A percentile compares a stretch with the other conserved stretches of the same genome.
Evolutionary conservation across 208 protist genomes (phyloP).

Genomic region (Trypanosoma platydactyli): DNA sequence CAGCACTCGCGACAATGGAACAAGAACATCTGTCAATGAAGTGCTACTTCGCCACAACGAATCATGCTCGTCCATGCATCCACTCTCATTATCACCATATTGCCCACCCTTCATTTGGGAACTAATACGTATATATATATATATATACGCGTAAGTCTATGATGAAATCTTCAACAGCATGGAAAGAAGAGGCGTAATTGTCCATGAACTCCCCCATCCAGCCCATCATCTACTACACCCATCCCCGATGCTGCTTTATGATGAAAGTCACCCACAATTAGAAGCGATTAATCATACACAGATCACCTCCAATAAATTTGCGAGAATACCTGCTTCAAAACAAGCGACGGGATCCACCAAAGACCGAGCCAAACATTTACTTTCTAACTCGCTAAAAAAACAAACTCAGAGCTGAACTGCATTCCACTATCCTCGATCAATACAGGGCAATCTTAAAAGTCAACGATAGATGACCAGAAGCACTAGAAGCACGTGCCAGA

Average conservation of each 20-base stretch:
- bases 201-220: too few relatives aligned
- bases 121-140: too few relatives aligned
- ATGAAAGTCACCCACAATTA: too few relatives aligned
- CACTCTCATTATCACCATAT: too few relatives aligned
- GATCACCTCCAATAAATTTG: constrained; percentile 2
- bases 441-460: constrained; percentile 8
- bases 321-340: constrained; percentile 2
- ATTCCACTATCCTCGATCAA: neutral
- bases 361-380: neutral
- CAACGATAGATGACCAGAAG: neutral
- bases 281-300: neutral
- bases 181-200: too few relatives aligned
- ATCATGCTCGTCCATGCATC: neutral
- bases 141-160: too few relatives aligned
- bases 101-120: too few relatives aligned
- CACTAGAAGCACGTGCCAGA: neutral
- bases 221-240: too few relatives aligned
- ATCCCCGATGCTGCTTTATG: too few relatives aligned
- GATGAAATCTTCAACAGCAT: too few relatives aligned
- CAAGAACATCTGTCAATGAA: constrained; percentile 18
- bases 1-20: constrained; percentile 23
- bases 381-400: constrained; percentile 14
- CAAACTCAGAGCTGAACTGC: neutral
- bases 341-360: neutral
- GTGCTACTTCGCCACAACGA: neutral